Conservation (phyloP, 768 basidiomycete species). For the Trametes cingulata region DNA sequence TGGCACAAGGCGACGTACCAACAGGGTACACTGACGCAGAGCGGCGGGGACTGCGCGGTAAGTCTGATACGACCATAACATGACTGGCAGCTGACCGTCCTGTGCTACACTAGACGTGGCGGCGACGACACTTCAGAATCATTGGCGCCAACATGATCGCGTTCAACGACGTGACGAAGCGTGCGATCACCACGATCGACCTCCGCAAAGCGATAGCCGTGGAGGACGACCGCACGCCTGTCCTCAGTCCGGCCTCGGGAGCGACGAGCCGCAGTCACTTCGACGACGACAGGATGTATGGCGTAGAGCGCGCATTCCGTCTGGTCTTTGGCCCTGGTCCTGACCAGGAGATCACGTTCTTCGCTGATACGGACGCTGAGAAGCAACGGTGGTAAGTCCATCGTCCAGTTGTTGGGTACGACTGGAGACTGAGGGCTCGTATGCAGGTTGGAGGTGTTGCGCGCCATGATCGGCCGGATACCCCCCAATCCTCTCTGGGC, state of each 20-base stretch:
- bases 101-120: conserved; percentile 59
- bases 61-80: conserved; percentile 33
- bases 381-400: conserved; percentile 77
- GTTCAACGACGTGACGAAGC: conserved; percentile 92
- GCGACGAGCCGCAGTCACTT: conserved; percentile 41
- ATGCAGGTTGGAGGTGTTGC: conserved; percentile 80
- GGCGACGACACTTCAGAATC: conserved; percentile 79
- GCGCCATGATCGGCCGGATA: conserved; percentile 83
- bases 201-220: conserved; percentile 79
- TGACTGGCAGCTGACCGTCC: conserved; percentile 4
- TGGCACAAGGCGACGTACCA: conserved; percentile 97
- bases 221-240: conserved; percentile 70
- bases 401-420: no score
- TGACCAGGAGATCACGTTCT: conserved; percentile 83
- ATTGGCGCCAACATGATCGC: conserved; percentile 86
- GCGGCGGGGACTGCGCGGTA: conserved; percentile 90
- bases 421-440: conserved; percentile 11
- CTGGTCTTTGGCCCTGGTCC: conserved; percentile 65
- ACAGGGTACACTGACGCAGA: conserved; percentile 90
- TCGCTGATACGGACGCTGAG: conserved; percentile 87
- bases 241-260: conserved; percentile 47
- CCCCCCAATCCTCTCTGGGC: conserved; percentile 94
- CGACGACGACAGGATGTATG: conserved; percentile 64
- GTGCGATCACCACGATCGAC: conserved; percentile 86
- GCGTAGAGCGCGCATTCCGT: conserved; percentile 80